Evolutionary conservation across 306 rosid genomes (phyloP).

Genomic region (Dryas alaskensis): DNA sequence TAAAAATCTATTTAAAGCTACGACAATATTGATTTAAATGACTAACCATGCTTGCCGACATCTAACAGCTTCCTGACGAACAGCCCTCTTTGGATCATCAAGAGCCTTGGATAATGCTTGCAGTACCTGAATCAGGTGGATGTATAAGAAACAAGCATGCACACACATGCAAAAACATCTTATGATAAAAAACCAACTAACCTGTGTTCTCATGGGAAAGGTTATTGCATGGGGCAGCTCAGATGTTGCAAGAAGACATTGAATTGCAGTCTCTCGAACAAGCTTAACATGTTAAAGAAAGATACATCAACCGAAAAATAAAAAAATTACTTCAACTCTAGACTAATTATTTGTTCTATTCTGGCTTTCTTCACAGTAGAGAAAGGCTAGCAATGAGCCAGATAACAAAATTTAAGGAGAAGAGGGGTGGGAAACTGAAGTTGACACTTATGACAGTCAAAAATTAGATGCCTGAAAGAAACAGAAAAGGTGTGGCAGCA

Average conservation of each 20-base stretch:
- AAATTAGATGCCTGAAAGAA: neutral
- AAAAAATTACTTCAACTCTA: neutral
- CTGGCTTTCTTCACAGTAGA: neutral
- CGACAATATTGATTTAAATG: neutral
- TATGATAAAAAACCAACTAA: slow-evolving; percentile 32
- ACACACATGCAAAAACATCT: neutral
- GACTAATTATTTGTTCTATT: neutral
- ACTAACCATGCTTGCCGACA: slow-evolving; percentile 86
- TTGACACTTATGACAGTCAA: neutral
- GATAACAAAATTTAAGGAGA: neutral
- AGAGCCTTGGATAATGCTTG: slow-evolving; percentile 53
- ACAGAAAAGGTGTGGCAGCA: neutral
- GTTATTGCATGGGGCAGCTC: slow-evolving; percentile 74
- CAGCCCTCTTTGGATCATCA: slow-evolving; percentile 71
- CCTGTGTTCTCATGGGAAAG: slow-evolving; percentile 87
- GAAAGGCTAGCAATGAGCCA: neutral
- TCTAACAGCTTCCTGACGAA: slow-evolving; percentile 85
- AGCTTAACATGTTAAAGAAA: slow-evolving; percentile 46
- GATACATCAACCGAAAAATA: slow-evolving; percentile 6
- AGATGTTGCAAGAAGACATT: slow-evolving; percentile 78
- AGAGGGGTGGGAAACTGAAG: neutral
- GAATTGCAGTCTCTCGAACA: slow-evolving; percentile 90
- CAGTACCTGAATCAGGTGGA: slow-evolving; percentile 47
- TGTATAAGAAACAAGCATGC: slow-evolving; percentile 1
- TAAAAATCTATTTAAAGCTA: neutral